Conservation (phyloP, 1,284 basidiomycete species). For the Stygiomarasmius scandens region DNA sequence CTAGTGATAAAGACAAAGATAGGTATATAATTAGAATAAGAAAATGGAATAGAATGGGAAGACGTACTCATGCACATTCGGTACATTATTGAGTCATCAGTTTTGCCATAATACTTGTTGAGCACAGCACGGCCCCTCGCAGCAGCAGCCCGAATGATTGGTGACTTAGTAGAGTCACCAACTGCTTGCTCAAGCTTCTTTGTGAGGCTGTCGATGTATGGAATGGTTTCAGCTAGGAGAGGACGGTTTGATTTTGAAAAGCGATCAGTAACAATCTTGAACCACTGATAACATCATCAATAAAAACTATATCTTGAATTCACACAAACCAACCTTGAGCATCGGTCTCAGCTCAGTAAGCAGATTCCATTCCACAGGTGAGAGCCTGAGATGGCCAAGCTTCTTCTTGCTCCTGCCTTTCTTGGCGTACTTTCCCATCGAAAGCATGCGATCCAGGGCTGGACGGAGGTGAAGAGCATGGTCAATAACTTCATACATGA, state of each 20-base stretch:
- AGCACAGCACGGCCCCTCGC: constrained; percentile 11
- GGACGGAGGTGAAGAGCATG: constrained; percentile 10
- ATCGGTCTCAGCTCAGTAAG: neutral
- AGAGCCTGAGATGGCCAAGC: neutral
- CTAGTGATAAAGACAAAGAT: neutral
- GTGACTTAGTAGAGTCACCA: neutral
- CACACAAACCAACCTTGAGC: neutral
- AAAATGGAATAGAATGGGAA: neutral
- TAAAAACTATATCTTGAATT: too few relatives aligned
- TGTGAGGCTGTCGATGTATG: constrained; percentile 13
- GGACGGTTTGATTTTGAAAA: too few relatives aligned
- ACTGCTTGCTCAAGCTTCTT: constrained; percentile 5
- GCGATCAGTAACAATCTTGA: too few relatives aligned
- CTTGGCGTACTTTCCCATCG: neutral
- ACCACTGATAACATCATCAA: too few relatives aligned
- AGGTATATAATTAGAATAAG: too few relatives aligned
- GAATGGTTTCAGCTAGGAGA: constrained; percentile 10
- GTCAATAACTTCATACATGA: constrained; percentile 7
- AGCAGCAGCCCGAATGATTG: constrained; percentile 11
- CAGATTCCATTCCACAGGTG: constrained; percentile 8
- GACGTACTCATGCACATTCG: constrained; percentile 3
- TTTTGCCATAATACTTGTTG: constrained; percentile 23
- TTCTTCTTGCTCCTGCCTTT: neutral
- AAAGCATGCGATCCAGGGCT: constrained; percentile 6
- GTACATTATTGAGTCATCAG: constrained; percentile 21